These are phyloP conservation scores for Allium cepa DNA, from an alignment of 106 monocot genomes.

Conservation along the genomic window DNA sequence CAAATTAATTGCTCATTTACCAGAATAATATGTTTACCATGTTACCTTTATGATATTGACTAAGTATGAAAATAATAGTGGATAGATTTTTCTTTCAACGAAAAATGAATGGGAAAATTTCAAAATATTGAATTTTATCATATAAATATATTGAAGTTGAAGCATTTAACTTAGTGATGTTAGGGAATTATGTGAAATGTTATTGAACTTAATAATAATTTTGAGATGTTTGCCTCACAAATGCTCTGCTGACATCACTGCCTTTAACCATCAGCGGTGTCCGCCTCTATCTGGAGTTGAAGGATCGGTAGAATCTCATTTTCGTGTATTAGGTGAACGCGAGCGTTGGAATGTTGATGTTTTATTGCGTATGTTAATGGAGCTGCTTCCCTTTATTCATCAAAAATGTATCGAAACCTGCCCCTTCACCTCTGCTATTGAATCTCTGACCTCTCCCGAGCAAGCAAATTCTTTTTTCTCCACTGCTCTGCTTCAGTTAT, in stretches of 20 bases:
- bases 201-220: too few relatives aligned
- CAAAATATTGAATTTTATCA: too few relatives aligned
- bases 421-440: conserved; percentile 42
- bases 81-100: too few relatives aligned
- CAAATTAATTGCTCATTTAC: not conserved
- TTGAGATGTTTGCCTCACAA: not conserved
- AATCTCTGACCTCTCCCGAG: conserved; percentile 21
- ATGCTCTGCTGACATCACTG: conserved; percentile 13
- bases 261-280: conserved; percentile 55
- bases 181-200: too few relatives aligned
- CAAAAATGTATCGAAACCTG: conserved; percentile 69
- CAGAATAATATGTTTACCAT: not conserved
- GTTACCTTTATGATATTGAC: too few relatives aligned
- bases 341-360: conserved; percentile 98
- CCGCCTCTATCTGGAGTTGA: conserved; percentile 93
- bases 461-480: conserved; percentile 52
- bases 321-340: conserved; percentile 81
- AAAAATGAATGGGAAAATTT: too few relatives aligned
- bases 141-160: too few relatives aligned
- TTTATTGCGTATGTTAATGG: conserved; percentile 69
- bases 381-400: conserved; percentile 78
- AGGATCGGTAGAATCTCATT: conserved; percentile 78
- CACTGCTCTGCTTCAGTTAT: conserved; percentile 49
- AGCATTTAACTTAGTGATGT: too few relatives aligned
- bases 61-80: too few relatives aligned